Evolutionary conservation across 1,139 yeast species (phyloP).

Genomic region (Hansenula sp.): DNA sequence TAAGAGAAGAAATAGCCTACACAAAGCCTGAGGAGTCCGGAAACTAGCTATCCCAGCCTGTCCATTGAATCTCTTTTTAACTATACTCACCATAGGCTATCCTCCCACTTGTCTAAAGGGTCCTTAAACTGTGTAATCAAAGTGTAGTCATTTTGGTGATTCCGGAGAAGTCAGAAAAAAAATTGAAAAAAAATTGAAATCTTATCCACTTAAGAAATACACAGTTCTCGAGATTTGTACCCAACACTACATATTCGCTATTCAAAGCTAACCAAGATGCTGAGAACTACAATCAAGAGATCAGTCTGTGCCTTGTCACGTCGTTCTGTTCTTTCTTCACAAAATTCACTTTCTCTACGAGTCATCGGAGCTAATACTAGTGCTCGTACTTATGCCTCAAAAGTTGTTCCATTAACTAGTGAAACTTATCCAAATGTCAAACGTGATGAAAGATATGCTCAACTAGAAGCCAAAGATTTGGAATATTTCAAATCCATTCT

Average conservation of each 20-base stretch:
- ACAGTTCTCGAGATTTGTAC: background rate
- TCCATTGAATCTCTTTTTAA: too few relatives aligned
- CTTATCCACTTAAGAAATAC: too few relatives aligned
- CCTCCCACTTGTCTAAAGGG: background rate
- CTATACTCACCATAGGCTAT: too few relatives aligned
- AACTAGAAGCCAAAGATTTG: conserved; percentile 55
- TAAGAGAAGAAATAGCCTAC: too few relatives aligned
- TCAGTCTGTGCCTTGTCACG: background rate
- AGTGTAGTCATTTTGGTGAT: background rate
- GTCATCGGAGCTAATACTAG: background rate
- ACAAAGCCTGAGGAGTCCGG: too few relatives aligned
- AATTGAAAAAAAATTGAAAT: background rate
- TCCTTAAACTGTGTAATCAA: too few relatives aligned
- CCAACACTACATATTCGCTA: background rate
- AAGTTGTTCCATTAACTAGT: conserved; percentile 53
- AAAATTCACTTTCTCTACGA: background rate
- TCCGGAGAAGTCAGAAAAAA: background rate
- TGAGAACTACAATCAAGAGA: conserved; percentile 2
- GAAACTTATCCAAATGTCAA: conserved; percentile 56
- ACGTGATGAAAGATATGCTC: conserved; percentile 39
- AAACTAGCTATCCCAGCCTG: too few relatives aligned
- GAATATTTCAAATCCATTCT: conserved; percentile 56
- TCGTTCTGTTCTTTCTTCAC: background rate
- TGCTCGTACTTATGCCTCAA: conserved; percentile 28
- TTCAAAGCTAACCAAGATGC: background rate